Evolutionary conservation across 1,139 yeast species (phyloP), one percentile per base, ranked within the genome.

Genomic region (Debaryomyces sp.): DNA sequence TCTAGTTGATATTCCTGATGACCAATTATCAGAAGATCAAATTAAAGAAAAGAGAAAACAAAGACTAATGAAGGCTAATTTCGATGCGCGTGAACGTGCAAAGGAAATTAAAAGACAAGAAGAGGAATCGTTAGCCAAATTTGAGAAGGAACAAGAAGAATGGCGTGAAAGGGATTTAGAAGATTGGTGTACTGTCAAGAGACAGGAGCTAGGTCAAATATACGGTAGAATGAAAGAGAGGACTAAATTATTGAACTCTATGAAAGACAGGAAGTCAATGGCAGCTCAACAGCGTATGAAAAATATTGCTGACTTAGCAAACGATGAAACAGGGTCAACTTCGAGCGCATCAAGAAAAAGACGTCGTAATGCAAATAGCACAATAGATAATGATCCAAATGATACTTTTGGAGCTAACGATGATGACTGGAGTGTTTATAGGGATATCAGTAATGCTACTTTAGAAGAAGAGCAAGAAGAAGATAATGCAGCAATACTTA

Each of bases 401-500:
- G 98, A 92, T 67, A 90, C 92, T 0, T 94, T 94, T 68, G 98
- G 98, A 51, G 94, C 97, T 4, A 87, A 91, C 60, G 99, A 94
- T 62, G 96, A 89, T 48, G 99, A 94, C 65, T 94, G 98, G 98
- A 82, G 88, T 37, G 84, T 91, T 21, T 94, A 94, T 64, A 80
- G 96, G 58, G 96, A 90, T 59, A 87, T 91, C 45, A 83, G 91
- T 18, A 84, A 82, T 53, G 85, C 79, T 12, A 85, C 85, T 22
- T 87, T 89, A 54, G 84, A 81, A 47, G 92, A 85, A 56, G 85
- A 86, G 46, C 82, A 85, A 50, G 96, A 87, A 49, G 88, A 82
- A 46, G 89, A 86, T 54, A 82, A 83, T 49, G 82, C 78, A 37
- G 72, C 75, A 41, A 78, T 92, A 34, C 69, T 81, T 18, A 77